Percentiles rank a stretch among this genome's conserved stretches.
Conservation (phyloP, 805 yeast species). For the Wickerhamiella kazuoi region DNA sequence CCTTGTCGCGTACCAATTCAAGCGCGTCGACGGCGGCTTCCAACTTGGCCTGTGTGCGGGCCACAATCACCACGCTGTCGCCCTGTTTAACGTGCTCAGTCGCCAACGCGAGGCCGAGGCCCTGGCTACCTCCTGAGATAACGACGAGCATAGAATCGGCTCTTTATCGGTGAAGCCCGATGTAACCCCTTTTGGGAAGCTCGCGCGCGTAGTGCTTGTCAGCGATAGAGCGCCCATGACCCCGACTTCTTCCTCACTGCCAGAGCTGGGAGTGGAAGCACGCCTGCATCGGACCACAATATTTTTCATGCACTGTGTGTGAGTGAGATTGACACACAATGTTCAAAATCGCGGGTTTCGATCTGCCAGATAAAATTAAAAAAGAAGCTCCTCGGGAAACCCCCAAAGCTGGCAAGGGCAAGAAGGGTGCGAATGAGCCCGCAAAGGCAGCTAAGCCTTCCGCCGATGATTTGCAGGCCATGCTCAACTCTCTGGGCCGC, state of each 20-base stretch:
- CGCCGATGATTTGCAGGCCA: slow-evolving; percentile 11
- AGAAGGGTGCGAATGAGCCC: background rate
- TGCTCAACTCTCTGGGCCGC: slow-evolving; percentile 8
- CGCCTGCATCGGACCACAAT: too few relatives aligned
- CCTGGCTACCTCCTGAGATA: slow-evolving; percentile 91
- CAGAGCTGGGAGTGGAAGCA: too few relatives aligned
- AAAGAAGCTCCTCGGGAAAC: background rate
- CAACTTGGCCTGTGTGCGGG: slow-evolving; percentile 54
- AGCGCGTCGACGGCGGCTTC: slow-evolving; percentile 31
- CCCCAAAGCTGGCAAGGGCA: background rate
- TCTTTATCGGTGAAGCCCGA: too few relatives aligned
- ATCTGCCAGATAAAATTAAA: slow-evolving; percentile 2
- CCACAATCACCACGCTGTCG: slow-evolving; percentile 55
- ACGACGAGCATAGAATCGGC: slow-evolving; percentile 34
- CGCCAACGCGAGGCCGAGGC: slow-evolving; percentile 72
- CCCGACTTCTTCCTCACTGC: too few relatives aligned
- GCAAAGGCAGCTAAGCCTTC: slow-evolving; percentile 14
- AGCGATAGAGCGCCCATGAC: too few relatives aligned
- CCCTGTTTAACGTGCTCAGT: slow-evolving; percentile 32
- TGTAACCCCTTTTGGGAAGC: too few relatives aligned
- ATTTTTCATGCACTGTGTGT: too few relatives aligned
- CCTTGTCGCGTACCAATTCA: background rate
- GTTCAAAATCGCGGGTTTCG: slow-evolving; percentile 7
- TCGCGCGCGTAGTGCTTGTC: too few relatives aligned
- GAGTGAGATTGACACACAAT: too few relatives aligned